Percentiles rank a stretch among this genome's conserved stretches.
Evolutionary conservation across 768 basidiomycete genomes (phyloP).

Genomic region (Serendipita sp.): DNA sequence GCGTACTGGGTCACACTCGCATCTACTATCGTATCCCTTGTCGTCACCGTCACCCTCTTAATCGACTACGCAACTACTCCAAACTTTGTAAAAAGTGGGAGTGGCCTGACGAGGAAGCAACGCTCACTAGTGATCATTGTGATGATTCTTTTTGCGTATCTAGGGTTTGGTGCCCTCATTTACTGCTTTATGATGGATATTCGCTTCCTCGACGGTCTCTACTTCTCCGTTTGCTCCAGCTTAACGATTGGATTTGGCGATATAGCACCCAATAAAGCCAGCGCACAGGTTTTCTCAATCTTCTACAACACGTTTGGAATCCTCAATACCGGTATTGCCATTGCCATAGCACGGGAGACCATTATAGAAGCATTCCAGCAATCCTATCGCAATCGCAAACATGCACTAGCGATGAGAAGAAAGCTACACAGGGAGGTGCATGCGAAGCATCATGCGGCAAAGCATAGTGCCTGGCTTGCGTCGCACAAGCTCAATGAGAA

Average conservation of each 20-base stretch:
- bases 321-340: slow-evolving; percentile 44
- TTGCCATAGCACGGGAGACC: slow-evolving; percentile 49
- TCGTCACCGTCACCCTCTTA: slow-evolving; percentile 53
- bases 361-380: slow-evolving; percentile 57
- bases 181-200: slow-evolving; percentile 35
- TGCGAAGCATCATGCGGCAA: slow-evolving; percentile 11
- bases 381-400: slow-evolving; percentile 41
- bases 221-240: slow-evolving; percentile 38
- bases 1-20: slow-evolving; percentile 30
- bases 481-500: slow-evolving; percentile 21
- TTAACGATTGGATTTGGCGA: slow-evolving; percentile 49
- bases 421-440: slow-evolving; percentile 19
- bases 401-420: slow-evolving; percentile 29
- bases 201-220: slow-evolving; percentile 56
- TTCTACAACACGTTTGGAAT: slow-evolving; percentile 35
- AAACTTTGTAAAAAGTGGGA: slow-evolving; percentile 51
- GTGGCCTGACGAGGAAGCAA: slow-evolving; percentile 67
- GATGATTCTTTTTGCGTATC: slow-evolving; percentile 55
- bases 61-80: slow-evolving; percentile 41
- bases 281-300: slow-evolving; percentile 42
- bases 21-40: slow-evolving; percentile 47
- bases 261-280: slow-evolving; percentile 35
- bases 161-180: slow-evolving; percentile 54
- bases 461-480: slow-evolving; percentile 17
- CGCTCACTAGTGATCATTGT: slow-evolving; percentile 57